A percentile compares a stretch with the other conserved stretches of the same genome.
Conservation (phyloP, 2,329 filamentous ascomycete species). For the Fusarium sp. region DNA sequence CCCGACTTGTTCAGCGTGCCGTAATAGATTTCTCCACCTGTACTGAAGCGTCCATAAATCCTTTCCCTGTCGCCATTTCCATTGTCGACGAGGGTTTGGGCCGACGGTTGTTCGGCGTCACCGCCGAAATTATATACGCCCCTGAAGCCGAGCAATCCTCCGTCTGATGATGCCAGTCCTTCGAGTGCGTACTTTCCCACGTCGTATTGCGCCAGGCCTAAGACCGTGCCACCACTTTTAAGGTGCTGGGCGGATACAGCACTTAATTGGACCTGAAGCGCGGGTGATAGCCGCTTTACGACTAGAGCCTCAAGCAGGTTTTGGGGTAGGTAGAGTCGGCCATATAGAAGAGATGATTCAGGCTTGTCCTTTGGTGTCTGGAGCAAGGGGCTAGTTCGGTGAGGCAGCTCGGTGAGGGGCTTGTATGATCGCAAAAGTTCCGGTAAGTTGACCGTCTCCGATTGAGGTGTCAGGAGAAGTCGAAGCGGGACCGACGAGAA, state of each 20-base stretch:
- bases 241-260: slow-evolving; percentile 81
- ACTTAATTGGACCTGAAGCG: slow-evolving; percentile 84
- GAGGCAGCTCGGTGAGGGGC: slow-evolving; percentile 76
- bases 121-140: slow-evolving; percentile 96
- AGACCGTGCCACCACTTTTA: slow-evolving; percentile 81
- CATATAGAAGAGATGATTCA: slow-evolving; percentile 77
- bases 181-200: slow-evolving; percentile 90
- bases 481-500: slow-evolving; percentile 88
- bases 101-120: slow-evolving; percentile 65
- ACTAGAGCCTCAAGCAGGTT: slow-evolving; percentile 91
- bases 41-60: slow-evolving; percentile 87
- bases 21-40: slow-evolving; percentile 95
- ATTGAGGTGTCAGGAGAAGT: slow-evolving; percentile 75
- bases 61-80: slow-evolving; percentile 66
- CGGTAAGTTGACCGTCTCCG: slow-evolving; percentile 81
- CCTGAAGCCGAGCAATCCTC: slow-evolving; percentile 86
- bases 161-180: slow-evolving; percentile 92
- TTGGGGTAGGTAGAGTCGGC: slow-evolving; percentile 84
- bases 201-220: slow-evolving; percentile 85
- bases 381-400: slow-evolving; percentile 46
- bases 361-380: slow-evolving; percentile 51
- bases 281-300: slow-evolving; percentile 82
- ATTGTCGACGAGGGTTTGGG: slow-evolving; percentile 36
- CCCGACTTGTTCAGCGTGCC: slow-evolving; percentile 94
- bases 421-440: slow-evolving; percentile 87